Evolutionary conservation across 1,139 yeast genomes (phyloP).

Genomic region (Waltiozyma sp.): DNA sequence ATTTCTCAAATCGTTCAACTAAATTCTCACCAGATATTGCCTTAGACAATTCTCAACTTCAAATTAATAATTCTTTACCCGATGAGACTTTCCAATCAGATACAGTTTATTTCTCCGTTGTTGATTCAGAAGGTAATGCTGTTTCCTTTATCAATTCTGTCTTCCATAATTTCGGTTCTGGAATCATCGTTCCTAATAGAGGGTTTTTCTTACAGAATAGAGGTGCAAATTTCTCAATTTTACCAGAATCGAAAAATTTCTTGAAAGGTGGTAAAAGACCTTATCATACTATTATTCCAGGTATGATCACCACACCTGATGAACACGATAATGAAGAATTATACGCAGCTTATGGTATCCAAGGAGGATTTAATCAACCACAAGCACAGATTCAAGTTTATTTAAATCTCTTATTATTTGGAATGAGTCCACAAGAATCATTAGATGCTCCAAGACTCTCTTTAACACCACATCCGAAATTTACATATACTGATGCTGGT

Average conservation of each 20-base stretch:
- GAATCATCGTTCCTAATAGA: slow-evolving; percentile 47
- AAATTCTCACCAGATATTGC: slow-evolving; percentile 32
- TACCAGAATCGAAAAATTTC: slow-evolving; percentile 45
- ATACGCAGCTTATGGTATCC: slow-evolving; percentile 68
- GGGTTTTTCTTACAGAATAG: slow-evolving; percentile 73
- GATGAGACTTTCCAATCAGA: slow-evolving; percentile 58
- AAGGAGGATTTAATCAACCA: slow-evolving; percentile 88
- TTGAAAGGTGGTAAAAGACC: slow-evolving; percentile 66
- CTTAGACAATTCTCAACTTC: slow-evolving; percentile 32
- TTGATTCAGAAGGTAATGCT: slow-evolving; percentile 68
- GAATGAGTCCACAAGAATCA: slow-evolving; percentile 62
- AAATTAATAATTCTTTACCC: slow-evolving; percentile 38
- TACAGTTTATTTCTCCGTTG: slow-evolving; percentile 63
- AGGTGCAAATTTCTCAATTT: slow-evolving; percentile 64
- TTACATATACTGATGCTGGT: slow-evolving; percentile 36
- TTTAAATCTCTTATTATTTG: slow-evolving; percentile 51
- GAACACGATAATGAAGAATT: slow-evolving; percentile 31
- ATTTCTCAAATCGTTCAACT: slow-evolving; percentile 39
- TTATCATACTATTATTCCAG: slow-evolving; percentile 80
- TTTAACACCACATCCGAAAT: slow-evolving; percentile 39
- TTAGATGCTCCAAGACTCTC: slow-evolving; percentile 70
- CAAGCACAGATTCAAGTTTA: slow-evolving; percentile 78
- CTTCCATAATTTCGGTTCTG: slow-evolving; percentile 62
- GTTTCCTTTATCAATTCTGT: slow-evolving; percentile 76
- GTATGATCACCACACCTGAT: slow-evolving; percentile 45